Conservation (phyloP, 23 red algal genomes). For the Gracilaria domingensis region DNA sequence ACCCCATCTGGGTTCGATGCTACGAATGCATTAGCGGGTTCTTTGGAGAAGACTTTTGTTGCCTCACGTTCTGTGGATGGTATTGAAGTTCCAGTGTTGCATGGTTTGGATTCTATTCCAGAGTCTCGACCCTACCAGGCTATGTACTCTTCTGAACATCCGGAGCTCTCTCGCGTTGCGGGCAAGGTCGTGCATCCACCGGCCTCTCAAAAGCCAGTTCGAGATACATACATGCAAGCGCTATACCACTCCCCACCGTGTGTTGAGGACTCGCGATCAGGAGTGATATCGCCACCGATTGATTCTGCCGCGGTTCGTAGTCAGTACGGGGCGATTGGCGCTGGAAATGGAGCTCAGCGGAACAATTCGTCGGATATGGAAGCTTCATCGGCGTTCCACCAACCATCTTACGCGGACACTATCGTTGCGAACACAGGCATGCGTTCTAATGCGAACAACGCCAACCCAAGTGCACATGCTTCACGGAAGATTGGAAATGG, state of each 20-base stretch:
- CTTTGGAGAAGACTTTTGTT: conserved; percentile 3
- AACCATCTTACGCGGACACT: conserved; percentile 8
- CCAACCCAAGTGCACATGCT: background rate
- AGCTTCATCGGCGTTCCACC: background rate
- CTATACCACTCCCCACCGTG: conserved; percentile 47
- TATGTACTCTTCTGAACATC: background rate
- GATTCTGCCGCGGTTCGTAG: conserved; percentile 15
- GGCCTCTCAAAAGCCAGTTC: background rate
- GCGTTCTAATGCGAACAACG: background rate
- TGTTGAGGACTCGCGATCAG: background rate
- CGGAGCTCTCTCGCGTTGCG: background rate
- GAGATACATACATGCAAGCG: conserved; percentile 56
- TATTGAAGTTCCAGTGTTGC: background rate
- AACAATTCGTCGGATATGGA: background rate
- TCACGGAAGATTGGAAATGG: conserved; percentile 19
- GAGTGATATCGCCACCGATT: background rate
- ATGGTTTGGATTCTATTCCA: conserved; percentile 17
- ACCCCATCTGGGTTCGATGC: conserved; percentile 22
- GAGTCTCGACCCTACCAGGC: conserved; percentile 7
- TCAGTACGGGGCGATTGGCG: background rate
- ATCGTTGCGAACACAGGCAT: background rate
- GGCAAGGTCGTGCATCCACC: background rate
- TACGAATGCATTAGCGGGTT: conserved; percentile 8
- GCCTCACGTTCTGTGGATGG: conserved; percentile 1
- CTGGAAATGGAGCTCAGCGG: background rate